A percentile compares a stretch with the other conserved stretches of the same genome.
Conservation (phyloP, 2,329 filamentous ascomycete genomes). For the Fusarium sp. region DNA sequence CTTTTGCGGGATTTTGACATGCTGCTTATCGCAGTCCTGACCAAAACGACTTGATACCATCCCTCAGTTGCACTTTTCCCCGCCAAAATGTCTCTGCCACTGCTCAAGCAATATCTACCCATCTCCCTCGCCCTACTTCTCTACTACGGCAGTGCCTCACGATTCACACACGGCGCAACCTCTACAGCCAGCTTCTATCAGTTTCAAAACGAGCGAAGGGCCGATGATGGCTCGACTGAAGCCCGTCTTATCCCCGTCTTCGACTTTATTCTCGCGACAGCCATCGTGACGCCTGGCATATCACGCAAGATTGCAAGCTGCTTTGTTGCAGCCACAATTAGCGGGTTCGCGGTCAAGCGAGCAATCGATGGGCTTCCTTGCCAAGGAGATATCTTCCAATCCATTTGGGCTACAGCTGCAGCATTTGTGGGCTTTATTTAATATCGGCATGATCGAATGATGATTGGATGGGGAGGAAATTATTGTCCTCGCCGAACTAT, state of each 20-base stretch:
- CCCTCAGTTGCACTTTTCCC: neutral
- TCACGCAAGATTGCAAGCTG: constrained; percentile 20
- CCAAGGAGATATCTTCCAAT: constrained; percentile 12
- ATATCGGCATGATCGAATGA: neutral
- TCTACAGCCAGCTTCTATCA: constrained; percentile 21
- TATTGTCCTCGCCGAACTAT: neutral
- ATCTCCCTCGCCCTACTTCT: constrained; percentile 21
- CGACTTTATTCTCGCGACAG: constrained; percentile 13
- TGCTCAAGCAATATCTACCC: constrained; percentile 9
- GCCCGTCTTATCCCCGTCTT: constrained; percentile 18
- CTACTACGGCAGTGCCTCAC: constrained; percentile 35
- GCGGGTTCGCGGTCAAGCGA: constrained; percentile 13
- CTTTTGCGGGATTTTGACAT: neutral
- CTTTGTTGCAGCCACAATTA: constrained; percentile 26
- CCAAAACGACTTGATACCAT: neutral
- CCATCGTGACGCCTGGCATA: constrained; percentile 5
- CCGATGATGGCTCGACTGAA: constrained; percentile 16
- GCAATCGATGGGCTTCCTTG: constrained; percentile 5
- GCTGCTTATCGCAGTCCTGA: neutral
- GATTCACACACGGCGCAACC: constrained; percentile 28
- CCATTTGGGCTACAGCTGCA: constrained; percentile 17
- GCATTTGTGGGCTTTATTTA: constrained; percentile 1
- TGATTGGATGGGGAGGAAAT: neutral
- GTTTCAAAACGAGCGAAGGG: constrained; percentile 24
- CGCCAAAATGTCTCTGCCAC: neutral